A percentile compares a stretch with the other conserved stretches of the same genome.
Evolutionary conservation across 2,329 filamentous ascomycete genomes (phyloP).

Genomic region (Aspergillus floridensis): DNA sequence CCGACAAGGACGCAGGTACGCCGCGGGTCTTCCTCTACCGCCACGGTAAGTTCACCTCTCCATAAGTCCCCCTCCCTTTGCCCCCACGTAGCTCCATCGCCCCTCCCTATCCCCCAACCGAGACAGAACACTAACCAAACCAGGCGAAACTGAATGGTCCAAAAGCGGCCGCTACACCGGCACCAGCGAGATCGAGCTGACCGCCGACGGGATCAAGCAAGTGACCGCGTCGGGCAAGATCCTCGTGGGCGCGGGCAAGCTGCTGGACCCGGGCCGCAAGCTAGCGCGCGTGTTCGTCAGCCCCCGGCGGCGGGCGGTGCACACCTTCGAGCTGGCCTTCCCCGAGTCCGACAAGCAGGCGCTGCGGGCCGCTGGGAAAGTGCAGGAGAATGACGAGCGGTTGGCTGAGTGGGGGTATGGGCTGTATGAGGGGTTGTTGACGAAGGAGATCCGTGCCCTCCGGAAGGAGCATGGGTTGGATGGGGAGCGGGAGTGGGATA

Average conservation of each 20-base stretch:
- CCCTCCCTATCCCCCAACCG: too few species aligned
- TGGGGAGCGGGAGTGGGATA: conserved; percentile 52
- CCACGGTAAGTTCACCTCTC: conserved; percentile 30
- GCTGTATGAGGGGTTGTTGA: conserved; percentile 58
- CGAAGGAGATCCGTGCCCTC: conserved; percentile 49
- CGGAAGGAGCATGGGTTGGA: conserved; percentile 52
- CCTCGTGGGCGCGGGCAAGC: conserved; percentile 50
- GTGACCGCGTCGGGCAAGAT: conserved; percentile 45
- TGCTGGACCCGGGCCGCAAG: conserved; percentile 50
- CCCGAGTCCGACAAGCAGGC: conserved; percentile 24
- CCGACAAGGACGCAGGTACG: conserved; percentile 38
- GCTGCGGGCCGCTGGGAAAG: conserved; percentile 27
- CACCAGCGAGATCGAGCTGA: conserved; percentile 58
- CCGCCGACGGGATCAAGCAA: conserved; percentile 43
- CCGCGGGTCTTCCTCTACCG: conserved; percentile 37
- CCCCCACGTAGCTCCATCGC: background rate
- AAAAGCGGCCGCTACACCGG: conserved; percentile 52
- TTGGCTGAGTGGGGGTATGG: conserved; percentile 64
- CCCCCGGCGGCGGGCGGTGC: conserved; percentile 49
- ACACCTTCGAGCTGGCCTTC: conserved; percentile 51
- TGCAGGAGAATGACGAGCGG: conserved; percentile 49
- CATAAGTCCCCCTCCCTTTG: too few species aligned
- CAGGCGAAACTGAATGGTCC: conserved; percentile 13
- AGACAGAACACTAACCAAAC: background rate
- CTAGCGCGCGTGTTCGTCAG: conserved; percentile 51